A percentile compares a stretch with the other conserved stretches of the same genome.
Conservation (phyloP, 2,329 filamentous ascomycete genomes). For the Pseudogymnoascus sp. region DNA sequence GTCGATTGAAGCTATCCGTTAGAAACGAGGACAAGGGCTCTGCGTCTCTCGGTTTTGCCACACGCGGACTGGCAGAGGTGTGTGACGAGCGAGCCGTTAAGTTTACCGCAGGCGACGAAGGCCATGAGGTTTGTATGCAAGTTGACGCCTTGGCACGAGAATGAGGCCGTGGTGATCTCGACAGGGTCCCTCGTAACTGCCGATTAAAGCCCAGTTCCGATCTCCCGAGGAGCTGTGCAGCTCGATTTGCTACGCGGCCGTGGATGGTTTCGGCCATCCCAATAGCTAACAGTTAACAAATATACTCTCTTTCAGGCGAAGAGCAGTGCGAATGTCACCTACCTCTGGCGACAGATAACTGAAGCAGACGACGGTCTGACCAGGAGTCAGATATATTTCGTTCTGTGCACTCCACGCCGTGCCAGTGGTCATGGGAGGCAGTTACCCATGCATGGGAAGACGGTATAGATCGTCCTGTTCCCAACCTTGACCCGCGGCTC, state of each 20-base stretch:
- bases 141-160: not conserved
- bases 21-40: constrained; percentile 78
- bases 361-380: not conserved
- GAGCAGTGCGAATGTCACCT: not conserved
- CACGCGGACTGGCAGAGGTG: not conserved
- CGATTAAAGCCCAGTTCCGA: not conserved
- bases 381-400: not conserved
- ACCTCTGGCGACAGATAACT: not conserved
- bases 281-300: not conserved
- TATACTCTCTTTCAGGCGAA: not conserved
- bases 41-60: constrained; percentile 36
- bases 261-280: not conserved
- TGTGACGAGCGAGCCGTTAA: no score
- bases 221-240: not conserved
- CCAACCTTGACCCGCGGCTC: not conserved
- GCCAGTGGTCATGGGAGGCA: not conserved
- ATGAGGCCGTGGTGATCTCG: not conserved
- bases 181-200: not conserved
- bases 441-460: no score
- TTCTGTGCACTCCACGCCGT: not conserved
- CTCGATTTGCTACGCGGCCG: not conserved
- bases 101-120: no score
- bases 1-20: constrained; percentile 78
- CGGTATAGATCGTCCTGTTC: not conserved
- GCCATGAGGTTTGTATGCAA: no score